Conservation (phyloP, 2,329 filamentous ascomycete genomes). For the Trichoderma semiorbis region DNA sequence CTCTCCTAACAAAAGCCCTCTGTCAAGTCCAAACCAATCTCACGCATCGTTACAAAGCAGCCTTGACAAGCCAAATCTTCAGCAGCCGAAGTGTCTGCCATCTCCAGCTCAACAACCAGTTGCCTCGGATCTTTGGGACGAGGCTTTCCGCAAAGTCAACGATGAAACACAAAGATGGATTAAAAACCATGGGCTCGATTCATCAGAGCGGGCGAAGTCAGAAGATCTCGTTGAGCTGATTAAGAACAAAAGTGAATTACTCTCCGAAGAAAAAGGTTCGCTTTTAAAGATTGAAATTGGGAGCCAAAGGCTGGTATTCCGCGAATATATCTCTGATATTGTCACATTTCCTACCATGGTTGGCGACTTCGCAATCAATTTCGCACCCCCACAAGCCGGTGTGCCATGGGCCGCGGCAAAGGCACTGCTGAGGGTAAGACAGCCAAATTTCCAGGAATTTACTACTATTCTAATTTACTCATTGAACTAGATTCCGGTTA, state of each 20-base stretch:
- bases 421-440: not conserved
- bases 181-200: not conserved
- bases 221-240: not conserved
- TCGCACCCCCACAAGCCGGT: slow-evolving; percentile 1
- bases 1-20: not conserved
- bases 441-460: not conserved
- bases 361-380: not conserved
- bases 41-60: not conserved
- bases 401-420: slow-evolving; percentile 10
- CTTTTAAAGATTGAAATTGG: not conserved
- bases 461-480: not conserved
- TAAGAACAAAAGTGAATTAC: not conserved
- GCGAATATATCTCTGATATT: not conserved
- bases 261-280: not conserved
- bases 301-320: not conserved
- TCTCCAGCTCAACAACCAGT: too few species aligned
- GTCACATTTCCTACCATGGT: not conserved
- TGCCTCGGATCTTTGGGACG: not conserved
- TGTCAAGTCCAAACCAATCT: not conserved
- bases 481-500: not conserved
- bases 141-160: not conserved
- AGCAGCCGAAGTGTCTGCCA: too few species aligned
- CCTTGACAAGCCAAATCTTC: not conserved
- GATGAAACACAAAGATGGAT: slow-evolving; percentile 5
- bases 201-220: not conserved